Evolutionary conservation across 2,329 filamentous ascomycete species (phyloP).

Genomic region (Trichophyton rubrum): DNA sequence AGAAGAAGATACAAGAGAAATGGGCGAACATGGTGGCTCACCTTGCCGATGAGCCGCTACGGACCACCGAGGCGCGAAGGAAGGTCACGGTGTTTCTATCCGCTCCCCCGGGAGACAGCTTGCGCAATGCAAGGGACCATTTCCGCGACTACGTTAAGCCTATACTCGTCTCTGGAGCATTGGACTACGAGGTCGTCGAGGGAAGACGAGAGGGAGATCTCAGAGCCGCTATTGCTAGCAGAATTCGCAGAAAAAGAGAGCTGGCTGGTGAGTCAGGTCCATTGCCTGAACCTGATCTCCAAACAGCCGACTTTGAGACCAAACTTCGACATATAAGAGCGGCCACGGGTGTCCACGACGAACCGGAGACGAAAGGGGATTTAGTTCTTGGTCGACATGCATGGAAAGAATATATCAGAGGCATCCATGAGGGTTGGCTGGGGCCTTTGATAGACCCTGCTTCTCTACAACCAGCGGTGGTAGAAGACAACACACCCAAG

Average conservation of each 20-base stretch:
- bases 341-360: constrained; percentile 56
- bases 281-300: constrained; percentile 19
- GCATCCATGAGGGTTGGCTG: constrained; percentile 91
- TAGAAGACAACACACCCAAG: constrained; percentile 5
- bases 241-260: constrained; percentile 55
- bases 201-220: constrained; percentile 88
- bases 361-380: constrained; percentile 65
- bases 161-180: constrained; percentile 70
- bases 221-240: constrained; percentile 72
- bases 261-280: constrained; percentile 46
- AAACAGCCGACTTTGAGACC: constrained; percentile 42
- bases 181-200: constrained; percentile 95
- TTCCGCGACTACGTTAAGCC: constrained; percentile 96
- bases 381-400: constrained; percentile 80
- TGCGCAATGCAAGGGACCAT: constrained; percentile 79
- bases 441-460: constrained; percentile 54
- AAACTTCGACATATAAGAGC: constrained; percentile 52
- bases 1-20: constrained; percentile 68
- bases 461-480: constrained; percentile 13
- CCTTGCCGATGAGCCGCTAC: constrained; percentile 64
- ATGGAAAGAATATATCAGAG: constrained; percentile 95
- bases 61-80: constrained; percentile 60
- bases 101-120: constrained; percentile 72
- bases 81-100: constrained; percentile 77
- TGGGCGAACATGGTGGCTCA: constrained; percentile 80